A percentile compares a stretch with the other conserved stretches of the same genome.
Evolutionary conservation across 495 filamentous ascomycete species (phyloP).

Genomic region (Penicillium subrubescens): DNA sequence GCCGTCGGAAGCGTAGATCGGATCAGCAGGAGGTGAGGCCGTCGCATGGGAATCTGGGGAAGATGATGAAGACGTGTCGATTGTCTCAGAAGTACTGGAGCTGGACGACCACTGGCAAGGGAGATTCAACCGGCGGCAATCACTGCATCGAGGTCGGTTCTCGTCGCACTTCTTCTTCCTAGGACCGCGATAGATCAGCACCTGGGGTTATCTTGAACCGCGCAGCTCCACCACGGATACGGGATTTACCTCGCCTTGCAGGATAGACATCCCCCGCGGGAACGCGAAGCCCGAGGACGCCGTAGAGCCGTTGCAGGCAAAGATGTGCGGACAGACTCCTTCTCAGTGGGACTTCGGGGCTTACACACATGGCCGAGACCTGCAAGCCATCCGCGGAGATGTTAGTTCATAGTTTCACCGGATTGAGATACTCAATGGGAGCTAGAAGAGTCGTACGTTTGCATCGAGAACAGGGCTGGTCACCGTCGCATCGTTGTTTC

Average conservation of each 20-base stretch:
- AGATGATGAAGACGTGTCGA: neutral
- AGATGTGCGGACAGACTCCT: neutral
- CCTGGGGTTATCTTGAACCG: neutral
- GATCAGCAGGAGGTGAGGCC: slow-evolving; percentile 5
- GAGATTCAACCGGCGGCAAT: slow-evolving; percentile 32
- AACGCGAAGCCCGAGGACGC: slow-evolving; percentile 32
- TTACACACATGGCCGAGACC: slow-evolving; percentile 34
- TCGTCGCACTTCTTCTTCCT: slow-evolving; percentile 39
- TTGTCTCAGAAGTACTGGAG: neutral
- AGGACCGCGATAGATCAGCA: neutral
- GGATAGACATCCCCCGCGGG: slow-evolving; percentile 31
- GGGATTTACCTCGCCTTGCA: slow-evolving; percentile 31
- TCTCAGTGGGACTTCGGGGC: slow-evolving; percentile 21
- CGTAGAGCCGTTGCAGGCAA: slow-evolving; percentile 5
- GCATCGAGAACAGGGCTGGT: slow-evolving; percentile 29
- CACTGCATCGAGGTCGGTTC: slow-evolving; percentile 26
- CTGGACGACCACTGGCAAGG: slow-evolving; percentile 24
- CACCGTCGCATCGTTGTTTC: slow-evolving; percentile 39
- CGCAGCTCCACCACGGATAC: neutral
- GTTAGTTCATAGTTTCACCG: neutral
- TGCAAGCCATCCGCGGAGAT: neutral
- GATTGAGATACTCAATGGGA: neutral
- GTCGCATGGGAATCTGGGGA: slow-evolving; percentile 13
- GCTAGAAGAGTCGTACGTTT: slow-evolving; percentile 18
- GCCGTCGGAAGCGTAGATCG: slow-evolving; percentile 18